These are phyloP conservation scores for Aspergillus ellipticus DNA, from an alignment of 495 filamentous ascomycete species.

Conservation along the genomic window DNA sequence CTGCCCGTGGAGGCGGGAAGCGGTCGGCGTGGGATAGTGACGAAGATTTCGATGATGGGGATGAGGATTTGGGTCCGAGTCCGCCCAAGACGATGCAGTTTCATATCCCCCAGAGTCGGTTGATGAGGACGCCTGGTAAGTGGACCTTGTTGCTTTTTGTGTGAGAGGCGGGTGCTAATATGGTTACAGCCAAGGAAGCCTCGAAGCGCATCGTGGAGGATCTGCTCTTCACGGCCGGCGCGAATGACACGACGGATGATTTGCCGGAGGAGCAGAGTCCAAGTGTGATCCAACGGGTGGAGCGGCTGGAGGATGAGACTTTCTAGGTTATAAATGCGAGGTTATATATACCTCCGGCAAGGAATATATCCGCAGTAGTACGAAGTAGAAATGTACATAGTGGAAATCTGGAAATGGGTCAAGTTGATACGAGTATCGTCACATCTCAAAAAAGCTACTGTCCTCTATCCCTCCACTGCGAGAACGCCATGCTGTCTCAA, in stretches of 20 bases:
- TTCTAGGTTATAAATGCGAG: conserved; percentile 43
- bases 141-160: conserved; percentile 11
- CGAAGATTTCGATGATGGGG: conserved; percentile 49
- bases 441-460: no score
- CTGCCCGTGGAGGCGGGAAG: conserved; percentile 39
- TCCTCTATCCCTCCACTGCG: neutral
- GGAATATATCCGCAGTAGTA: no score
- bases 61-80: conserved; percentile 61
- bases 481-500: neutral
- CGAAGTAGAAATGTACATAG: neutral
- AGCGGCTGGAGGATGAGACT: conserved; percentile 64
- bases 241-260: conserved; percentile 45
- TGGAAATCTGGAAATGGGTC: no score
- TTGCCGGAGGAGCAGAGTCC: conserved; percentile 62
- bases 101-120: conserved; percentile 76
- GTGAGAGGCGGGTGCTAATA: conserved; percentile 1
- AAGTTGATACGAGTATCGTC: neutral
- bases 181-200: conserved; percentile 70
- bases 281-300: conserved; percentile 66
- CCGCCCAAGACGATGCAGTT: conserved; percentile 99
- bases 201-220: conserved; percentile 90
- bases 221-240: conserved; percentile 73
- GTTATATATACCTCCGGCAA: neutral
- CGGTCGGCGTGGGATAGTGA: conserved; percentile 61
- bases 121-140: conserved; percentile 89